phyloP scores from a whole-genome alignment of 176 grass and related monocot species.

The Ampelocalamus luodianensis region DNA sequence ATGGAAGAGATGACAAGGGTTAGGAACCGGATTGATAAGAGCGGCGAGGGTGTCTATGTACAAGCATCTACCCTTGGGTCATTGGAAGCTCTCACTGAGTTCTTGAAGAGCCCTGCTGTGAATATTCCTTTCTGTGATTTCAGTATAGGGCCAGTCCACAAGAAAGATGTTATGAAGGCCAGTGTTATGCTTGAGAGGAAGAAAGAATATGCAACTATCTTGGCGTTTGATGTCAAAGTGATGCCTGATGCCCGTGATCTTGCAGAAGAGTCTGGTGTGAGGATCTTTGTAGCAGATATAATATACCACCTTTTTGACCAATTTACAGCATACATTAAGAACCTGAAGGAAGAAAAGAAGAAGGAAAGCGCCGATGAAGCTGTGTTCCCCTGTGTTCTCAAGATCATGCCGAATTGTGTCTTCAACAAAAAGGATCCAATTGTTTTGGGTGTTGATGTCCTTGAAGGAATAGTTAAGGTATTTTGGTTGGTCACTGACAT shows the following conservation, averaged over 20 bases:
- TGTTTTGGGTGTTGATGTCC: slow-evolving; percentile 89
- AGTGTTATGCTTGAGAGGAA: slow-evolving; percentile 97
- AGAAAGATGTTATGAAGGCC: slow-evolving; percentile 97
- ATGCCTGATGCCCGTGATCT: slow-evolving; percentile 86
- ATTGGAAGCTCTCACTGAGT: slow-evolving; percentile 83
- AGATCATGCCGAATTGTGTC: slow-evolving; percentile 87
- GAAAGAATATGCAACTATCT: slow-evolving; percentile 93
- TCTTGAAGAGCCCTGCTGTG: too few species aligned
- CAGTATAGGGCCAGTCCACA: slow-evolving; percentile 94
- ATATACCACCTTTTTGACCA: slow-evolving; percentile 95
- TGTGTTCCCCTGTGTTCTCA: slow-evolving; percentile 82
- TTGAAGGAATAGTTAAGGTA: slow-evolving; percentile 91
- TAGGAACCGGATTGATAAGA: slow-evolving; percentile 80
- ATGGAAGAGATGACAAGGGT: slow-evolving; percentile 91
- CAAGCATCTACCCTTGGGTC: slow-evolving; percentile 94
- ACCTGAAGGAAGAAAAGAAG: slow-evolving; percentile 83
- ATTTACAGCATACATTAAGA: slow-evolving; percentile 90
- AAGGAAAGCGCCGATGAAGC: slow-evolving; percentile 84
- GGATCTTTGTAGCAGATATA: slow-evolving; percentile 91
- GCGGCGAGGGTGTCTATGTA: slow-evolving; percentile 90
- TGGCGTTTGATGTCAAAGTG: slow-evolving; percentile 99
- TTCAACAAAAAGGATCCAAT: slow-evolving; percentile 97
- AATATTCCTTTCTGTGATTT: slow-evolving; percentile 94
- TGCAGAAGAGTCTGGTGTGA: slow-evolving; percentile 83
- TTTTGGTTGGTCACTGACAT: slow-evolving; percentile 19